Percentiles rank a stretch among this genome's conserved stretches.
These are phyloP conservation scores for Reutealis trisperma DNA, from an alignment of 345 rosid species.

Conservation along the genomic window DNA sequence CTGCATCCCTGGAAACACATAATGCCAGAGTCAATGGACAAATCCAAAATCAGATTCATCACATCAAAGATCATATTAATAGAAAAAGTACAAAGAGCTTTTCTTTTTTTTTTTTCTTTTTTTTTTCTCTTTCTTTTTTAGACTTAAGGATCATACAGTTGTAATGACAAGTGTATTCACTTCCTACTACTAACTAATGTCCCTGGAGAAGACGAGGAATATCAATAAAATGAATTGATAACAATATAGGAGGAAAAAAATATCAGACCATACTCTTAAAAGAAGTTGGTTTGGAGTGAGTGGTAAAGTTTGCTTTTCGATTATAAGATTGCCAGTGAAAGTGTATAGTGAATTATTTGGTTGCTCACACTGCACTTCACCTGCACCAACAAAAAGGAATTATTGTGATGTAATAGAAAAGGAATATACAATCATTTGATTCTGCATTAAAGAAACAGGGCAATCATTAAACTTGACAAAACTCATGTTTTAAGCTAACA, in stretches of 20 bases:
- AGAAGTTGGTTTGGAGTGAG: slow-evolving; percentile 93
- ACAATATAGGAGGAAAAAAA: slow-evolving; percentile 15
- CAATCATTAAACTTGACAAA: background rate
- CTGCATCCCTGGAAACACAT: slow-evolving; percentile 82
- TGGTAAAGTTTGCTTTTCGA: slow-evolving; percentile 86
- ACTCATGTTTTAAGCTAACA: background rate
- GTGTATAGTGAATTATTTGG: slow-evolving; percentile 98
- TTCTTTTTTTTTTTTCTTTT: background rate
- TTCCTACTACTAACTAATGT: slow-evolving; percentile 1
- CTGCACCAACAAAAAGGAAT: slow-evolving; percentile 48
- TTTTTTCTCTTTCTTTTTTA: background rate
- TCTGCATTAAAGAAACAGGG: background rate
- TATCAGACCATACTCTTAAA: slow-evolving; percentile 63
- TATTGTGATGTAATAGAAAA: slow-evolving; percentile 5
- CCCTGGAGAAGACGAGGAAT: slow-evolving; percentile 4
- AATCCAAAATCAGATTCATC: slow-evolving; percentile 12
- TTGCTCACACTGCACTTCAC: slow-evolving; percentile 99
- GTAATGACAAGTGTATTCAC: background rate
- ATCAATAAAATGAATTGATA: slow-evolving; percentile 8
- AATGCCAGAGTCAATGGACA: background rate
- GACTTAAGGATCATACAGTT: background rate
- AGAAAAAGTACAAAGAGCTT: background rate
- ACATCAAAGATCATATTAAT: slow-evolving; percentile 16
- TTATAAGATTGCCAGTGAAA: slow-evolving; percentile 90
- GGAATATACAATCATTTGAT: background rate